Base-by-base conservation (phyloP, 768 basidiomycete genomes). In the Suillus bovinus region DNA sequence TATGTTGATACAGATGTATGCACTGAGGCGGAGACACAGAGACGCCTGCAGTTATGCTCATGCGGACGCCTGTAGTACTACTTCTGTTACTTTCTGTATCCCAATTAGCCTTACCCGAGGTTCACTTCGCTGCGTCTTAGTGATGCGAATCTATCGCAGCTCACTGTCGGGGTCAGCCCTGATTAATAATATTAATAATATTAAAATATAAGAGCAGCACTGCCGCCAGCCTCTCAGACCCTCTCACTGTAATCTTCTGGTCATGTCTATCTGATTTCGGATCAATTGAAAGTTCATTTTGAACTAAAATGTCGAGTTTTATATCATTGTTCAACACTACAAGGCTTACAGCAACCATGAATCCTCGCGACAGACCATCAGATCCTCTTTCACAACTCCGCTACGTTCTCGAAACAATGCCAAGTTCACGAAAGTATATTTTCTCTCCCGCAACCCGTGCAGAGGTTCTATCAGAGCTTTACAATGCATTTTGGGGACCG, bases 401-500 rank as follows among this genome's bases (percentile, higher is more conserved):
- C 46, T 90, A 90, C 67, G 81, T 84, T 2, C 81, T 93, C 64
- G 91, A 93, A 74, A 90, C 89, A 6, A 88, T 93, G 87, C 89
- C 91, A 4, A 86, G 85, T 46, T 86, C 89, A 5, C 78, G 89
- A 64, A 92, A 92, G 76, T 91, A 89, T 71, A 81, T 84, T 3
- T 93, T 92, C 71, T 88, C 87, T 0, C 83, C 86, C 33, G 80
- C 86, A 16, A 88, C 89, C 9, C 86, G 93, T 54, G 86, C 89
- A 57, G 90, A 93, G 72, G 89, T 93, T 31, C 81, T 94, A n/a
- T 82, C 85, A 29, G 91, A 90, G 68, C 82, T 94, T 1, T 94
- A 93, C 70, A 84, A 85, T 62, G 84, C 91, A 4, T 90, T 94
- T 77, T 92, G 91, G 88, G 92, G 91, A 1, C 80, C 83, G 4